Conservation (phyloP, 768 basidiomycete genomes). For the Fibroporia radiculosa region DNA sequence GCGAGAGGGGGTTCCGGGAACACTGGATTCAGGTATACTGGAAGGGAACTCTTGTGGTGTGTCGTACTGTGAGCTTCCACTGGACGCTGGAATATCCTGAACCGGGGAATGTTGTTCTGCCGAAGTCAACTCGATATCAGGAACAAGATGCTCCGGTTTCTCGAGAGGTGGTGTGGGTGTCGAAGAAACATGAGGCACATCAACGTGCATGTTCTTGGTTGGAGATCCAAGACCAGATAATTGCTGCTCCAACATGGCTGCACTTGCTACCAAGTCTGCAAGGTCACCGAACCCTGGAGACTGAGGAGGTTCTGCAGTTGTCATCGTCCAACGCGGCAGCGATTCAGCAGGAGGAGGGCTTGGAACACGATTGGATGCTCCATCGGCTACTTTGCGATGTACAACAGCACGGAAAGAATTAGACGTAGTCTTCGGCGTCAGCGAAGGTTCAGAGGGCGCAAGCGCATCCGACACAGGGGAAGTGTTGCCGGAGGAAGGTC, state of each 20-base stretch:
- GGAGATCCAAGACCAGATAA: conserved; percentile 13
- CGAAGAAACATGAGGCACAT: neutral
- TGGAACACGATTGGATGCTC: conserved; percentile 5
- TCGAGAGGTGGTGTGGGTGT: neutral
- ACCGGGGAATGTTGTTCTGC: conserved; percentile 7
- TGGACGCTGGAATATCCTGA: conserved; percentile 13
- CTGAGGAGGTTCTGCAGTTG: conserved; percentile 6
- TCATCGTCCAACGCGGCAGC: neutral
- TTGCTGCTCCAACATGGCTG: conserved; percentile 20
- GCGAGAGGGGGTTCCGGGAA: neutral
- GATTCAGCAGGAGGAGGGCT: neutral
- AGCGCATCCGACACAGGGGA: conserved; percentile 3
- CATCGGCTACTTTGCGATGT: conserved; percentile 20
- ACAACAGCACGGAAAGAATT: conserved; percentile 26
- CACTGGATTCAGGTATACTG: conserved; percentile 2
- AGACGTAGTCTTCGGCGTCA: conserved; percentile 15
- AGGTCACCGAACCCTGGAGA: conserved; percentile 20
- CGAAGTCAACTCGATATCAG: neutral
- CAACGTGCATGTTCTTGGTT: conserved; percentile 7
- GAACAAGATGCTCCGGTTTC: neutral
- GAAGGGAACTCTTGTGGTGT: conserved; percentile 6
- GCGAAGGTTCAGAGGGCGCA: conserved; percentile 9
- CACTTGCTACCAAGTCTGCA: conserved; percentile 16
- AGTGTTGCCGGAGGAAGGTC: conserved; percentile 7
- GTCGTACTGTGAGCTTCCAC: conserved; percentile 5